Conservation (phyloP, 2,329 filamentous ascomycete species). For the Colletotrichum noveboracense region DNA sequence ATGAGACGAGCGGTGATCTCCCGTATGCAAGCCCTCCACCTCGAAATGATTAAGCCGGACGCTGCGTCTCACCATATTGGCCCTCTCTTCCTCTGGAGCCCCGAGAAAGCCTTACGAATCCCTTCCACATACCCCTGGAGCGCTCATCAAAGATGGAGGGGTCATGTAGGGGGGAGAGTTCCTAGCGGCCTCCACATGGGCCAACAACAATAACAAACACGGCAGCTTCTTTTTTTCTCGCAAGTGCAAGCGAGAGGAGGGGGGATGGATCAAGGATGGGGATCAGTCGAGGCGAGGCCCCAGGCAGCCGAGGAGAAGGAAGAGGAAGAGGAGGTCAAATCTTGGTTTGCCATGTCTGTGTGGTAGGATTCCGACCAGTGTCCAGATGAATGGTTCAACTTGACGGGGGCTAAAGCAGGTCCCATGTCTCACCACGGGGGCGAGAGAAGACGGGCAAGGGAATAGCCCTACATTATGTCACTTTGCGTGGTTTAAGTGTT, state of each 20-base stretch:
- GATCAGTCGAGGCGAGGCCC: not conserved
- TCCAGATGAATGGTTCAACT: not conserved
- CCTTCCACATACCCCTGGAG: not conserved
- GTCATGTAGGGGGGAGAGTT: not conserved
- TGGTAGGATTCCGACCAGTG: not conserved
- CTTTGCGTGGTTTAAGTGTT: not conserved
- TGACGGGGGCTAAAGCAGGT: not conserved
- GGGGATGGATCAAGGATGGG: not conserved
- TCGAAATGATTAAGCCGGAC: not conserved
- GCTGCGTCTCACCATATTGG: slow-evolving; percentile 1
- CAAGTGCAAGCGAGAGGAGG: not conserved
- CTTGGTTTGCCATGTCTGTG: not conserved
- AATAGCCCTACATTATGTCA: slow-evolving; percentile 7
- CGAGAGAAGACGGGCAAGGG: not conserved
- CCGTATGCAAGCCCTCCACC: slow-evolving; percentile 20
- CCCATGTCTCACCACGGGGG: not conserved
- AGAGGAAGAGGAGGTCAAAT: not conserved
- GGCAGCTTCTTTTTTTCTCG: not conserved
- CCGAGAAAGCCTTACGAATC: not conserved
- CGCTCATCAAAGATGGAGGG: not conserved
- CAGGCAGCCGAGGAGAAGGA: not conserved
- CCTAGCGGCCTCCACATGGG: not conserved
- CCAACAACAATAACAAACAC: not conserved
- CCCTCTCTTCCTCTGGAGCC: not conserved
- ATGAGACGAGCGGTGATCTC: slow-evolving; percentile 20